Evolutionary conservation across 352 stramenopile genomes (phyloP).

Genomic region (Globisporangium paroecandrum): DNA sequence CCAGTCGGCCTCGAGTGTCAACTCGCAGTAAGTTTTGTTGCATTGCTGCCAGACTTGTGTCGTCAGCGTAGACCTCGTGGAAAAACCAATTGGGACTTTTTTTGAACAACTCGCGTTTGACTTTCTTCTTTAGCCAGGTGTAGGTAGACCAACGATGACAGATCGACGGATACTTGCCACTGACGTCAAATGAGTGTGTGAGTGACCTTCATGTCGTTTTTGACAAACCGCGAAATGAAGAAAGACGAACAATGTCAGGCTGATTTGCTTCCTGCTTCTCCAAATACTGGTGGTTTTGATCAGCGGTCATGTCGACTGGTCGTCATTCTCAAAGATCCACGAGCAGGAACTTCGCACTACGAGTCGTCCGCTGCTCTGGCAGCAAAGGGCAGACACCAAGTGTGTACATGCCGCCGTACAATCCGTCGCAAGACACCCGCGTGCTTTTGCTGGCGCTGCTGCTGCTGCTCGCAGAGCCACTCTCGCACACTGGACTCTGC

Average conservation of each 20-base stretch:
- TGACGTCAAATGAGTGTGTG: background rate
- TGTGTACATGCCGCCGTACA: constrained; percentile 13
- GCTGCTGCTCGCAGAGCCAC: background rate
- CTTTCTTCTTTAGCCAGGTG: background rate
- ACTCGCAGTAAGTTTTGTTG: constrained; percentile 15
- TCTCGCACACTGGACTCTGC: constrained; percentile 6
- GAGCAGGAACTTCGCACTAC: background rate
- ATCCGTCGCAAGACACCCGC: constrained; percentile 2
- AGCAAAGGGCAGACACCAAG: constrained; percentile 8
- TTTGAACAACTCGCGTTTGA: constrained; percentile 2
- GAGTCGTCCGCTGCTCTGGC: background rate
- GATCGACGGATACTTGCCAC: background rate
- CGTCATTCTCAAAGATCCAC: background rate
- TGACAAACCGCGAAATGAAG: background rate
- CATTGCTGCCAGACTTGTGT: background rate
- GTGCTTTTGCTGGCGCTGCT: background rate
- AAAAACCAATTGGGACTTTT: constrained; percentile 6
- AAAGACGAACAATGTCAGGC: background rate
- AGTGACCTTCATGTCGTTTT: background rate
- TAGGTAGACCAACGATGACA: background rate
- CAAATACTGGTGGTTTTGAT: background rate
- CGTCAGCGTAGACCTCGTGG: constrained; percentile 12
- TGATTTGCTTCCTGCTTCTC: background rate
- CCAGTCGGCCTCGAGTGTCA: constrained; percentile 22
- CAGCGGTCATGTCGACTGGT: background rate